These are phyloP conservation scores for Corymbia citriodora DNA, from an alignment of 441 rosid genomes.

Conservation along the genomic window DNA sequence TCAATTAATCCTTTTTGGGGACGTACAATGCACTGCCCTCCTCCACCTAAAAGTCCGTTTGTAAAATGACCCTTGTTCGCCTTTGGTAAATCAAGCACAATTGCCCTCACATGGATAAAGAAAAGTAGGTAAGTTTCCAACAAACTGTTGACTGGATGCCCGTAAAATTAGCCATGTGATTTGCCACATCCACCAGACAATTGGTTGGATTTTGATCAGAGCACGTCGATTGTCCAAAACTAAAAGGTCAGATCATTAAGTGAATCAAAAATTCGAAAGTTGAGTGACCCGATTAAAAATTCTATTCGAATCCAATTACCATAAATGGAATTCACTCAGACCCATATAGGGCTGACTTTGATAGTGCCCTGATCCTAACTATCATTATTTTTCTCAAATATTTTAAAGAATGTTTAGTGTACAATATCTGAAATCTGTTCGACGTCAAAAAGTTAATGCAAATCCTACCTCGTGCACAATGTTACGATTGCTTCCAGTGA, in stretches of 20 bases:
- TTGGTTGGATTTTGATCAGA: neutral
- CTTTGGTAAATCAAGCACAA: neutral
- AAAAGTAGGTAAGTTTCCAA: neutral
- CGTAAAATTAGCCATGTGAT: neutral
- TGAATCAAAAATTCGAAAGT: neutral
- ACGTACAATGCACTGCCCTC: neutral
- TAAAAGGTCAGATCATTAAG: neutral
- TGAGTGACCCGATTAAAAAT: neutral
- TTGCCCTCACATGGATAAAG: neutral
- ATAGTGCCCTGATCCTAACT: too few relatives aligned
- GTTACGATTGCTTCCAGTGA: neutral
- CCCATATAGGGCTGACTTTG: neutral
- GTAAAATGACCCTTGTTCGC: neutral
- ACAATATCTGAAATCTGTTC: neutral
- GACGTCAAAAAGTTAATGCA: neutral
- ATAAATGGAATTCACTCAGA: neutral
- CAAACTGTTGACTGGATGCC: neutral
- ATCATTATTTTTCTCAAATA: neutral
- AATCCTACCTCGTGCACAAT: neutral
- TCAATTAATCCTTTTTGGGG: neutral
- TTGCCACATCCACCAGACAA: fast-evolving
- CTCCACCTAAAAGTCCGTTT: neutral
- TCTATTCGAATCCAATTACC: neutral
- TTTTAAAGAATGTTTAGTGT: neutral
- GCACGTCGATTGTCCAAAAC: neutral